Evolutionary conservation across 2,329 filamentous ascomycete species (phyloP).

Genomic region (Dactylonectria macrodidyma): DNA sequence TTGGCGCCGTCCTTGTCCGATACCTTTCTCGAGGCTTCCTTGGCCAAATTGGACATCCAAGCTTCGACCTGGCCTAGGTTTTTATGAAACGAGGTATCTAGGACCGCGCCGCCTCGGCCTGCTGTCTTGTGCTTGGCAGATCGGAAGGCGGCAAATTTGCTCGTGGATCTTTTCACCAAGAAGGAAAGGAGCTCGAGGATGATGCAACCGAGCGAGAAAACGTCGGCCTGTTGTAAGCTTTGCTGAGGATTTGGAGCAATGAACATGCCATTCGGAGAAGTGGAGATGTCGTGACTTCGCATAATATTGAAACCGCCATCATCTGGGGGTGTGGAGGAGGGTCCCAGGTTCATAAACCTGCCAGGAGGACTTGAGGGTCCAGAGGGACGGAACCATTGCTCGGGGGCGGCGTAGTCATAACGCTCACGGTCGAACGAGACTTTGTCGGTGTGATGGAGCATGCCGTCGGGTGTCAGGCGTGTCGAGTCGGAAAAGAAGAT

Average conservation of each 20-base stretch:
- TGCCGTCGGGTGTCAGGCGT: constrained; percentile 61
- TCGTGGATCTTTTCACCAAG: constrained; percentile 76
- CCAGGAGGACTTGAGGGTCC: constrained; percentile 54
- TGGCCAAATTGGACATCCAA: constrained; percentile 76
- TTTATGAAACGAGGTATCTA: constrained; percentile 80
- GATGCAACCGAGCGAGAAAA: constrained; percentile 82
- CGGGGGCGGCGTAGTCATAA: constrained; percentile 82
- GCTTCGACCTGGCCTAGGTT: constrained; percentile 78
- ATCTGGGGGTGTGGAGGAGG: constrained; percentile 53
- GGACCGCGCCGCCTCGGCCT: constrained; percentile 71
- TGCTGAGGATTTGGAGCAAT: constrained; percentile 60
- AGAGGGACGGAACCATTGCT: constrained; percentile 68
- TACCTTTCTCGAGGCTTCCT: constrained; percentile 68
- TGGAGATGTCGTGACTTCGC: constrained; percentile 45
- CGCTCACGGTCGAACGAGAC: constrained; percentile 75
- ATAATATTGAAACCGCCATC: constrained; percentile 55
- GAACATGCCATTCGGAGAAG: constrained; percentile 52
- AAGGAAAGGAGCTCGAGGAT: constrained; percentile 81
- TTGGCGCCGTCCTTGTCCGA: constrained; percentile 57
- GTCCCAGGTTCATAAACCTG: constrained; percentile 50
- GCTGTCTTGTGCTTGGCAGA: constrained; percentile 74
- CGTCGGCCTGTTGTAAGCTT: constrained; percentile 73
- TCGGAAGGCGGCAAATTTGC: constrained; percentile 77
- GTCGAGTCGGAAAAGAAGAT: constrained; percentile 78
- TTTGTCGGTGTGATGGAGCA: constrained; percentile 59